Base-by-base conservation (phyloP, 202 grass and related monocot genomes). In the Panicum hallii region DNA sequence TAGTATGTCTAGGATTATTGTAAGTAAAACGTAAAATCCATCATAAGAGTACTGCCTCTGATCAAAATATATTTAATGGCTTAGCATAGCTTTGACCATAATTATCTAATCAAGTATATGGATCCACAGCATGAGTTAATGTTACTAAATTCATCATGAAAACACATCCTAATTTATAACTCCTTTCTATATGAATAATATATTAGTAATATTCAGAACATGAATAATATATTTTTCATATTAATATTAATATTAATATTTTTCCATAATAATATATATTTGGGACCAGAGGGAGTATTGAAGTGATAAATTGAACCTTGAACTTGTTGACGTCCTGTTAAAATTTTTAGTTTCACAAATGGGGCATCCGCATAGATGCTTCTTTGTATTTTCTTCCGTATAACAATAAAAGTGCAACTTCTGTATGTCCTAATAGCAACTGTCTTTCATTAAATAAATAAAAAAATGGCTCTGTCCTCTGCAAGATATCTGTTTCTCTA, bases 381-480 rank as follows among this genome's bases (percentile, higher is more conserved):
- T 30, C 22, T 77, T 40, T 82, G 30, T 78, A 88, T 65, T 70
- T 55, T 63, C 14, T 42, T 82, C 10, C 17, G 2, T 64, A 13
- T 7, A 32, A 63, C 13, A 45, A 19, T 71, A 26, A 17, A 9
- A 54, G 0, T 22, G 0, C 17, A 7, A 61, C n/a, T 23, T 77
- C 0, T 17, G 4, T 32, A 16, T 12, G 11, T 2, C 5, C 74
- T 77, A 62, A 45, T 57, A 20, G 41, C 0, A 0, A 63, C 41
- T 38, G 36, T 38, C 36, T 38, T 38, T 38, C 36, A 38, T 38
- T 38, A 38, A 38, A 38, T 38, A 38, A 38, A 38, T 32, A 38
- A 38, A 38, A 38, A 38, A 38, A 38, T 4, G 36, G 36, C 36
- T 14, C n/a, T 64, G 42, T 62, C 13, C 4, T 4, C 52, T 78